phyloP scores from a whole-genome alignment of 306 rosid genomes.

The Albizia julibrissin region DNA sequence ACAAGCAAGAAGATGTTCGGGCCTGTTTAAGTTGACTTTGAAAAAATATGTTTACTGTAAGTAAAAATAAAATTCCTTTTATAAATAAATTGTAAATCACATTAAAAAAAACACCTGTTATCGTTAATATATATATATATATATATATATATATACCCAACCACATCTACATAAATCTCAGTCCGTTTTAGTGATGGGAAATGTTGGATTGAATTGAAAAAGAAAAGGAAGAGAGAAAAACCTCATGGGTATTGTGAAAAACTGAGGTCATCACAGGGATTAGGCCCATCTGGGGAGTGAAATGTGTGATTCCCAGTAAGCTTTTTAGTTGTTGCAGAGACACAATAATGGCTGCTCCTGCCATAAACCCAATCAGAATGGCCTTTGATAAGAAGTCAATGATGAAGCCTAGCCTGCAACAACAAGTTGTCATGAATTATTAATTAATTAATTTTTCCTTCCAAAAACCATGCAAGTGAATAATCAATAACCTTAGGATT shows the following conservation, averaged over 20 bases:
- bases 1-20: background rate
- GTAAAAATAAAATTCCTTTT: too few relatives aligned
- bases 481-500: constrained; percentile 59
- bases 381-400: constrained; percentile 95
- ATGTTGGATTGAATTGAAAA: background rate
- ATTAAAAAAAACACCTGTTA: too few relatives aligned
- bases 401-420: constrained; percentile 81
- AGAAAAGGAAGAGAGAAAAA: constrained; percentile 41
- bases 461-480: background rate
- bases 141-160: background rate
- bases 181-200: background rate
- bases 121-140: too few relatives aligned
- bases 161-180: too few relatives aligned
- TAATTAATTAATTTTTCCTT: background rate
- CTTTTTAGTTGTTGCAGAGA: constrained; percentile 89
- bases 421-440: background rate
- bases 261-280: constrained; percentile 82
- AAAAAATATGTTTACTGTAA: too few relatives aligned
- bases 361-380: constrained; percentile 91
- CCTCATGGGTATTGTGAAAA: constrained; percentile 68
- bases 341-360: constrained; percentile 93
- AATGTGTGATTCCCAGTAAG: constrained; percentile 85
- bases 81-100: too few relatives aligned
- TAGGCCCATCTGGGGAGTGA: constrained; percentile 72
- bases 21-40: too few relatives aligned